Conservation (phyloP, 306 rosid species). For the Cucurbita argyrosperma region DNA sequence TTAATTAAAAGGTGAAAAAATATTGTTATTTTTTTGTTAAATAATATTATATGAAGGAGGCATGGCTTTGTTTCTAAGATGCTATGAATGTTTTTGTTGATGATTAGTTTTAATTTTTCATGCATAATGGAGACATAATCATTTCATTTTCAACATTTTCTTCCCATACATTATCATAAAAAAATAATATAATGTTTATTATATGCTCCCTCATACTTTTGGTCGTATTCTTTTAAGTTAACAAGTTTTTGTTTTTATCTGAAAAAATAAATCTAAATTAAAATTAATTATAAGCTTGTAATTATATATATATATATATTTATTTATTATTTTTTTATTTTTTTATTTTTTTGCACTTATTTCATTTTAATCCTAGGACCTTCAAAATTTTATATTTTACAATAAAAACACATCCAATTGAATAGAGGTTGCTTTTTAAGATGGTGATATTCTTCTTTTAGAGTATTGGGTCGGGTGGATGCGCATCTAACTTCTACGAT, state of each 20-base stretch:
- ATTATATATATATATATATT: too few species aligned
- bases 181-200: neutral
- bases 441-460: too few species aligned
- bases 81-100: slow-evolving; percentile 5
- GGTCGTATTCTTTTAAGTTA: neutral
- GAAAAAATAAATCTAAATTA: neutral
- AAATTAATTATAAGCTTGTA: neutral
- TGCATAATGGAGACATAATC: slow-evolving; percentile 11
- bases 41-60: neutral
- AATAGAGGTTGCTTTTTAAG: too few species aligned
- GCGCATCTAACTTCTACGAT: too few species aligned
- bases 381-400: too few species aligned
- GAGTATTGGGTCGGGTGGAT: too few species aligned
- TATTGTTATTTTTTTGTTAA: neutral
- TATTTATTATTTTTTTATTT: too few species aligned
- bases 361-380: too few species aligned
- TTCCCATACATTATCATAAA: slow-evolving; percentile 1
- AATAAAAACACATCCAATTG: too few species aligned
- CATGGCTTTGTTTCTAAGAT: slow-evolving; percentile 6
- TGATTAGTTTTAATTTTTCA: slow-evolving; percentile 8
- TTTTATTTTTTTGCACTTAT: too few species aligned
- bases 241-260: neutral
- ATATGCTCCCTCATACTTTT: neutral
- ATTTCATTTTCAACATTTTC: slow-evolving; percentile 7
- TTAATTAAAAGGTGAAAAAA: neutral